phyloP scores from a whole-genome alignment of 2,329 filamentous ascomycete genomes.

The Calonectria hawksworthii region DNA sequence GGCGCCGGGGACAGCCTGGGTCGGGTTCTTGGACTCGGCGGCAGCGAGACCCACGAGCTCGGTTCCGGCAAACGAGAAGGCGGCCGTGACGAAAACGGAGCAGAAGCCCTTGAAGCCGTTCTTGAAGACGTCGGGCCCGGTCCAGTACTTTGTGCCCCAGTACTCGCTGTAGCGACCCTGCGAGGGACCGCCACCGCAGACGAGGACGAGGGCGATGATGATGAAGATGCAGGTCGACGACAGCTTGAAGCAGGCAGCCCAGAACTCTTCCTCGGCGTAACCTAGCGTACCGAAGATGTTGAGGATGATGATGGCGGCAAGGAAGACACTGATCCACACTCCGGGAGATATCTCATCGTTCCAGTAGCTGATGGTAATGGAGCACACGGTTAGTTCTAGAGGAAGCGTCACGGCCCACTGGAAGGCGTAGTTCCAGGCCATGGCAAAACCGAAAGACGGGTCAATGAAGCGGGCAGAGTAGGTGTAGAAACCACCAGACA shows the following conservation, averaged over 20 bases:
- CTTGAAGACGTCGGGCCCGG: slow-evolving; percentile 65
- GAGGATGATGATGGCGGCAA: slow-evolving; percentile 60
- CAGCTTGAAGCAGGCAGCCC: slow-evolving; percentile 63
- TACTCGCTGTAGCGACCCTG: slow-evolving; percentile 57
- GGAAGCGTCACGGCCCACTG: slow-evolving; percentile 63
- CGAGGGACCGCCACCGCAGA: slow-evolving; percentile 67
- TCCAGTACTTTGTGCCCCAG: slow-evolving; percentile 53
- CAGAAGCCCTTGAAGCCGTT: slow-evolving; percentile 63
- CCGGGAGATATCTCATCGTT: slow-evolving; percentile 57
- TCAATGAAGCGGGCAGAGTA: slow-evolving; percentile 73
- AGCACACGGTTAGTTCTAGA: slow-evolving; percentile 57
- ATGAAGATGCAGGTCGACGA: slow-evolving; percentile 70
- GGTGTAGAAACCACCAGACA: slow-evolving; percentile 69
- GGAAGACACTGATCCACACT: slow-evolving; percentile 67
- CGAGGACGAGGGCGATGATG: slow-evolving; percentile 68
- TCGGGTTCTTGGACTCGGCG: slow-evolving; percentile 71
- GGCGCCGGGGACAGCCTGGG: slow-evolving; percentile 79
- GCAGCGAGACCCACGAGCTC: slow-evolving; percentile 26
- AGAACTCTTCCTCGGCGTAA: slow-evolving; percentile 64
- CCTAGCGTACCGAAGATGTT: slow-evolving; percentile 67
- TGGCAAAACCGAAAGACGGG: slow-evolving; percentile 57
- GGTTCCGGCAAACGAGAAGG: slow-evolving; percentile 24
- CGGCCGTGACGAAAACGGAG: slow-evolving; percentile 27
- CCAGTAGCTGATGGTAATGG: slow-evolving; percentile 65
- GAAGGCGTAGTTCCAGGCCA: slow-evolving; percentile 50